These are phyloP conservation scores for Eremomyces bilateralis DNA, from an alignment of 495 filamentous ascomycete species.

Conservation along the genomic window DNA sequence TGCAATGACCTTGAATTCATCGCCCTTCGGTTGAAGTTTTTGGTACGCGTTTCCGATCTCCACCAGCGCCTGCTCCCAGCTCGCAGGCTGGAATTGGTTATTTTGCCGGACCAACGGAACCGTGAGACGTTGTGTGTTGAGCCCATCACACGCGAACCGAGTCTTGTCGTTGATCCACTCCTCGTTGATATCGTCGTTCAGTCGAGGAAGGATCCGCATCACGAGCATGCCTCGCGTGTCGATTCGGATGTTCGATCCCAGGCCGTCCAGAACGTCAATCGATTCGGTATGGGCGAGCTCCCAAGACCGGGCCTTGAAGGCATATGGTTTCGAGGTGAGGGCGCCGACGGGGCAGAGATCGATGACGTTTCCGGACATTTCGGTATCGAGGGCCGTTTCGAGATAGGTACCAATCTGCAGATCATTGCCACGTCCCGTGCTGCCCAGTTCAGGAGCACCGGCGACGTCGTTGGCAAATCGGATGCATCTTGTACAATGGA, in stretches of 20 bases:
- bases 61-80: constrained; percentile 83
- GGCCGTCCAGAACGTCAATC: constrained; percentile 75
- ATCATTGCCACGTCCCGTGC: constrained; percentile 83
- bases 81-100: constrained; percentile 68
- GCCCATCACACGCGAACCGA: constrained; percentile 88
- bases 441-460: constrained; percentile 84
- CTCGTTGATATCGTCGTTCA: constrained; percentile 96
- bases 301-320: constrained; percentile 92
- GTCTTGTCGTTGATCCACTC: constrained; percentile 99
- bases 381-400: constrained; percentile 73
- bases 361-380: constrained; percentile 92
- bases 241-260: constrained; percentile 85
- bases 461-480: constrained; percentile 96
- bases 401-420: constrained; percentile 97
- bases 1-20: constrained; percentile 91
- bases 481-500: constrained; percentile 94
- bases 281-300: constrained; percentile 86
- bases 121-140: constrained; percentile 84
- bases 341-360: constrained; percentile 96
- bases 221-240: constrained; percentile 89
- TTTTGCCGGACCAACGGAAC: constrained; percentile 76
- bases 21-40: constrained; percentile 51
- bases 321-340: constrained; percentile 89
- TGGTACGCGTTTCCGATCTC: constrained; percentile 62
- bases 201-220: constrained; percentile 75